Evolutionary conservation across 768 basidiomycete species (phyloP).

Genomic region (Pulveroboletus sp.): DNA sequence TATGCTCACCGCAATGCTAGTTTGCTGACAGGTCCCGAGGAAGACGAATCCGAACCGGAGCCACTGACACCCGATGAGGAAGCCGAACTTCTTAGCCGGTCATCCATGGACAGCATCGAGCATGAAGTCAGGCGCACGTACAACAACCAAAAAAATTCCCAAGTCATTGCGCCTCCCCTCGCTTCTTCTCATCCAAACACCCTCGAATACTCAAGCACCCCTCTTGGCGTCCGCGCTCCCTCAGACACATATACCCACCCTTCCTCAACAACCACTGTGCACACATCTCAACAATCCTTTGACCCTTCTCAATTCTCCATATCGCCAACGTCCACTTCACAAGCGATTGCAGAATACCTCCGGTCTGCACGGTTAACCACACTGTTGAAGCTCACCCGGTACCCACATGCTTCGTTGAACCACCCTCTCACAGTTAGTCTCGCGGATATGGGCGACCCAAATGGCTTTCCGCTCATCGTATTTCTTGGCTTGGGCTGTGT

Average conservation of each 20-base stretch:
- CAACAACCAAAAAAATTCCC: slow-evolving; percentile 47
- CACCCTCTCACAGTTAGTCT: slow-evolving; percentile 81
- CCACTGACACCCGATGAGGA: slow-evolving; percentile 54
- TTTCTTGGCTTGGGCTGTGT: slow-evolving; percentile 95
- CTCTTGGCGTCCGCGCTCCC: slow-evolving; percentile 21
- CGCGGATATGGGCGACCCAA: slow-evolving; percentile 86
- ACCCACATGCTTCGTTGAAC: slow-evolving; percentile 74
- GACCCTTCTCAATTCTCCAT: slow-evolving; percentile 30
- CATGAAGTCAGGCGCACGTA: slow-evolving; percentile 76
- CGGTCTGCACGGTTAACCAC: slow-evolving; percentile 86
- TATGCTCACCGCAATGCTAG: slow-evolving; percentile 49
- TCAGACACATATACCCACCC: slow-evolving; percentile 58
- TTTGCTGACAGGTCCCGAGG: slow-evolving; percentile 44
- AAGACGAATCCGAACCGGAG: slow-evolving; percentile 50
- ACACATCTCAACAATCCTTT: slow-evolving; percentile 23
- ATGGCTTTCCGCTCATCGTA: slow-evolving; percentile 85
- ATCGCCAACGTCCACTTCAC: slow-evolving; percentile 58
- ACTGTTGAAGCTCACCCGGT: slow-evolving; percentile 71
- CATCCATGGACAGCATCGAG: slow-evolving; percentile 85
- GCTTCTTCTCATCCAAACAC: slow-evolving; percentile 40
- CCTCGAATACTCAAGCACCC: slow-evolving; percentile 55
- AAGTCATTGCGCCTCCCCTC: slow-evolving; percentile 25
- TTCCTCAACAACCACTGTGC: slow-evolving; percentile 34
- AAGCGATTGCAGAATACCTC: slow-evolving; percentile 81
- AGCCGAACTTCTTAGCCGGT: slow-evolving; percentile 66